These are phyloP conservation scores for Lipomyces sp. DNA, from an alignment of 805 yeast genomes.

Conservation along the genomic window DNA sequence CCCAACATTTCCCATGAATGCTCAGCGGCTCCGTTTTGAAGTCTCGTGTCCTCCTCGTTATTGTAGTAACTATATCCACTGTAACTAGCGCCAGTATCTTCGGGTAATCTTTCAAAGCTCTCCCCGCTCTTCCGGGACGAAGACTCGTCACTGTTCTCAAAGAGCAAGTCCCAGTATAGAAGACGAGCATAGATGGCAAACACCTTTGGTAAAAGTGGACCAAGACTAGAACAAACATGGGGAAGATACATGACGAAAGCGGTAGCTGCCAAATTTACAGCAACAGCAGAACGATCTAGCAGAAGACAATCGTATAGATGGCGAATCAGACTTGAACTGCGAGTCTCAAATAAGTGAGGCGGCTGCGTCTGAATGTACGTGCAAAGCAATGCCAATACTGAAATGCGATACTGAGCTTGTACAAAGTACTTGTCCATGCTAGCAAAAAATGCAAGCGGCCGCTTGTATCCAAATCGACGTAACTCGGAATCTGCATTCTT, in stretches of 20 bases:
- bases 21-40: background rate
- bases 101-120: background rate
- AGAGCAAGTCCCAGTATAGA: conserved; percentile 39
- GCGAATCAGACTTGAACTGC: conserved; percentile 40
- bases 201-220: conserved; percentile 42
- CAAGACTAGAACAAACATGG: conserved; percentile 42
- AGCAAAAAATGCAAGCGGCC: conserved; percentile 41
- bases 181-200: conserved; percentile 47
- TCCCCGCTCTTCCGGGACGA: background rate
- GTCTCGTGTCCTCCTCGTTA: conserved; percentile 2
- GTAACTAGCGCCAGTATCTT: conserved; percentile 7
- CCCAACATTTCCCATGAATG: background rate
- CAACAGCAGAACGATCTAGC: conserved; percentile 44
- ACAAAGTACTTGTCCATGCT: conserved; percentile 41
- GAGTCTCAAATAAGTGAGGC: conserved; percentile 37
- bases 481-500: conserved; percentile 46
- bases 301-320: conserved; percentile 42
- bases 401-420: conserved; percentile 40
- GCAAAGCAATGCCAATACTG: conserved; percentile 34
- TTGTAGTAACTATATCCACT: conserved; percentile 23
- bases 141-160: conserved; percentile 7
- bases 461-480: conserved; percentile 43
- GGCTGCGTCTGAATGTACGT: conserved; percentile 39
- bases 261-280: conserved; percentile 41
- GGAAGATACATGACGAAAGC: conserved; percentile 48